Percentiles rank a stretch among this genome's conserved stretches.
Evolutionary conservation across 352 stramenopile species (phyloP).

Genomic region (Phytophthora hibernalis): DNA sequence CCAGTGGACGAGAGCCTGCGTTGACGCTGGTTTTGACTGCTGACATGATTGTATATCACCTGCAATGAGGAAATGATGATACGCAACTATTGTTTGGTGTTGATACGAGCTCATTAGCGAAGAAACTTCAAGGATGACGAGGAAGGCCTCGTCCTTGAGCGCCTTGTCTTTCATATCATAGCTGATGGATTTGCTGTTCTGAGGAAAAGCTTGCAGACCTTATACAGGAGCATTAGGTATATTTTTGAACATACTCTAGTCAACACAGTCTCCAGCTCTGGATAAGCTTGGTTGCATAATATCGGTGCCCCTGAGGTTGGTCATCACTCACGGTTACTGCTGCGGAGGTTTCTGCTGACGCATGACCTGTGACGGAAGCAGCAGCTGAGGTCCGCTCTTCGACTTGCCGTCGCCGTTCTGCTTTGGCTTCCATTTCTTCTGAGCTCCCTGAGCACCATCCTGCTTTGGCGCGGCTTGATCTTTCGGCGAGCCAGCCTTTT

Average conservation of each 20-base stretch:
- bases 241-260: slow-evolving; percentile 46
- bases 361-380: slow-evolving; percentile 63
- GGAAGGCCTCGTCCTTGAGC: slow-evolving; percentile 19
- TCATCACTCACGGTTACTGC: slow-evolving; percentile 11
- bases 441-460: slow-evolving; percentile 14
- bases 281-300: slow-evolving; percentile 5
- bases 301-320: neutral
- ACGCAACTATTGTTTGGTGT: neutral
- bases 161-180: slow-evolving; percentile 14
- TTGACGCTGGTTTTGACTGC: slow-evolving; percentile 15
- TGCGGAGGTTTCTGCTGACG: slow-evolving; percentile 56
- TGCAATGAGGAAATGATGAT: slow-evolving; percentile 21
- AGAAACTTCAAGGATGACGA: slow-evolving; percentile 4
- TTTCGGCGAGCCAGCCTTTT: slow-evolving; percentile 21
- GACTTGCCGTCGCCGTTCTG: slow-evolving; percentile 24
- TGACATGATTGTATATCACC: slow-evolving; percentile 18
- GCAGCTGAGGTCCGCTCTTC: slow-evolving; percentile 31
- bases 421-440: slow-evolving; percentile 51
- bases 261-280: slow-evolving; percentile 24
- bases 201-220: slow-evolving; percentile 29
- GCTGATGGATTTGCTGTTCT: slow-evolving; percentile 29
- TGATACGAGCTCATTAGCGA: neutral
- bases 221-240: slow-evolving; percentile 25
- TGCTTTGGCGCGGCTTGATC: slow-evolving; percentile 12
- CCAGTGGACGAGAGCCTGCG: neutral